A percentile compares a stretch with the other conserved stretches of the same genome.
Evolutionary conservation across 441 rosid genomes (phyloP).

Genomic region (Metrosideros polymorpha): DNA sequence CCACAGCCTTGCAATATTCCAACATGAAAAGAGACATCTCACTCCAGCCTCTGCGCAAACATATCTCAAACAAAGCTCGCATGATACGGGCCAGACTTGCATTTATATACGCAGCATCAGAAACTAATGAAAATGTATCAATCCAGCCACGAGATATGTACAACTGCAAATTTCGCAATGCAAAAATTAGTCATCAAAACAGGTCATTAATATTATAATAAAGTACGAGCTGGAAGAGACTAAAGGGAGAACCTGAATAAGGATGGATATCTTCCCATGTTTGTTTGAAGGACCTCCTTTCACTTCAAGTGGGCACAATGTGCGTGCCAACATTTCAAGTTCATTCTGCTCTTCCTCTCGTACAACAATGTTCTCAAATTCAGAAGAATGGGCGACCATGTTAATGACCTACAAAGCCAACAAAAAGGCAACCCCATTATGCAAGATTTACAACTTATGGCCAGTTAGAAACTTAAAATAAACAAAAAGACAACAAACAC

Average conservation of each 20-base stretch:
- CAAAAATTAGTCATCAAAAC: conserved; percentile 11
- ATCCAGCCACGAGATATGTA: conserved; percentile 96
- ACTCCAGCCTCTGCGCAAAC: conserved; percentile 95
- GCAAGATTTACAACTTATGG: not conserved
- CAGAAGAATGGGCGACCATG: conserved; percentile 99
- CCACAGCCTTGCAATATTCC: conserved; percentile 99
- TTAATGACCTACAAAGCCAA: conserved; percentile 59
- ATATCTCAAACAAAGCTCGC: conserved; percentile 96
- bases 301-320: conserved; percentile 86
- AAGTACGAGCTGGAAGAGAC: not conserved
- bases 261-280: conserved; percentile 97
- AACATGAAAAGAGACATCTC: conserved; percentile 92
- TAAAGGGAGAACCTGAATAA: conserved; percentile 62
- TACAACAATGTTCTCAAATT: conserved; percentile 96
- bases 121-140: conserved; percentile 86
- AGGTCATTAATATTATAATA: not conserved
- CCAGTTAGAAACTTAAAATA: not conserved
- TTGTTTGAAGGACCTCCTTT: conserved; percentile 95
- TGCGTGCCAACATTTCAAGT: conserved; percentile 74
- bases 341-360: conserved; percentile 99
- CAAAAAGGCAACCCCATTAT: not conserved
- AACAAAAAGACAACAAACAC: not conserved
- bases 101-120: conserved; percentile 98
- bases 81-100: conserved; percentile 99
- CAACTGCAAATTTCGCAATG: conserved; percentile 48